Evolutionary conservation across 129 eudicot species (phyloP).

Genomic region (Oenanthe sinensis): DNA sequence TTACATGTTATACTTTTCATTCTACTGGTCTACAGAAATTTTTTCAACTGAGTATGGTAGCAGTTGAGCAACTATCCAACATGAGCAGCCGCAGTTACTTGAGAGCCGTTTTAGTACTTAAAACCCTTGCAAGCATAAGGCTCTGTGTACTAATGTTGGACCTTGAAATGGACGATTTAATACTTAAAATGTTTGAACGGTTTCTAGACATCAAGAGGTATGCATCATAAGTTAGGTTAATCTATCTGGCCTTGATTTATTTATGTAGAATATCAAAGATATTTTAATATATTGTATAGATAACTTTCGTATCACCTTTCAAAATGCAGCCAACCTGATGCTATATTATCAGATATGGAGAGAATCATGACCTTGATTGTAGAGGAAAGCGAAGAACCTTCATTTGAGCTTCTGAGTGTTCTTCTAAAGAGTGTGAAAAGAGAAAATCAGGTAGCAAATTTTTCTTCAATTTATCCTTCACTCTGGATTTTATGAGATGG

Average conservation of each 20-base stretch:
- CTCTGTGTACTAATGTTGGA: conserved; percentile 34
- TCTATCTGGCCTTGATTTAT: neutral
- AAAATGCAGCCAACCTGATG: conserved; percentile 23
- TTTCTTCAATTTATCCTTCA: neutral
- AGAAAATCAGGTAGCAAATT: conserved; percentile 25
- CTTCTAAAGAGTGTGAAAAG: conserved; percentile 23
- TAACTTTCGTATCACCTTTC: neutral
- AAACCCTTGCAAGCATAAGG: conserved; percentile 15
- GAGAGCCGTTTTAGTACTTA: conserved; percentile 23
- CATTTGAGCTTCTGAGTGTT: conserved; percentile 29
- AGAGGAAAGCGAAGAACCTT: conserved; percentile 25
- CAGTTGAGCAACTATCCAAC: conserved; percentile 33
- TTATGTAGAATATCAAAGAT: neutral
- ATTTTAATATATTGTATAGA: neutral
- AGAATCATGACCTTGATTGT: conserved; percentile 33
- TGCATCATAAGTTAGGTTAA: neutral
- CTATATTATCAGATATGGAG: conserved; percentile 28
- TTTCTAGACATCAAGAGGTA: conserved; percentile 31
- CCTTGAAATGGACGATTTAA: conserved; percentile 27
- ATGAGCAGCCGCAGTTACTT: conserved; percentile 24
- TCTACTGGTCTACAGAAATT: conserved; percentile 23
- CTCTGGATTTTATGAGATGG: neutral
- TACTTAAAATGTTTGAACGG: conserved; percentile 29
- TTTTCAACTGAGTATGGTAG: conserved; percentile 28
- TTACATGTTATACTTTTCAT: neutral